Conservation (phyloP, 306 rosid genomes). For the Malus orientalis region DNA sequence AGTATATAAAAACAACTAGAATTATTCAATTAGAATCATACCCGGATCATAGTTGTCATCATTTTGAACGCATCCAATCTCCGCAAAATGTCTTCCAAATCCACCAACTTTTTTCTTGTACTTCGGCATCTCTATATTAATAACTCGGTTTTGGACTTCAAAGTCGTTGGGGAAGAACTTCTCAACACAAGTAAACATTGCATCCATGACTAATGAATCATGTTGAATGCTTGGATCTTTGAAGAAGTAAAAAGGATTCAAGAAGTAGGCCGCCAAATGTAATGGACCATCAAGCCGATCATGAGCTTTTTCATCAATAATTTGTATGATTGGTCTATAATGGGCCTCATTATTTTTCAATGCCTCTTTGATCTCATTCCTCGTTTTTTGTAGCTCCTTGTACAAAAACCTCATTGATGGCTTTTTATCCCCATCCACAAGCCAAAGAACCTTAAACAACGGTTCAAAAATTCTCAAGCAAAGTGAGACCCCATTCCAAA, state of each 20-base stretch:
- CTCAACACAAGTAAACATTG: neutral
- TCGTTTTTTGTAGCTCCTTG: too few species aligned
- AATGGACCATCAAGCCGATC: too few species aligned
- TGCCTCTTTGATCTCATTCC: too few species aligned
- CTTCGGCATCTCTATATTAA: neutral
- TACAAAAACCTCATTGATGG: neutral
- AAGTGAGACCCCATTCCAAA: neutral
- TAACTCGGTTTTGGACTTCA: neutral
- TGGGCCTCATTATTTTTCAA: too few species aligned
- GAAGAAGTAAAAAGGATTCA: neutral
- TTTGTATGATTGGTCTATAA: too few species aligned
- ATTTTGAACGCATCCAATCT: neutral
- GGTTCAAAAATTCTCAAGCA: neutral
- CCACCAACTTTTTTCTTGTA: neutral
- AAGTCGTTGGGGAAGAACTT: neutral
- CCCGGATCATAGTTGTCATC: neutral
- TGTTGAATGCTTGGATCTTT: neutral
- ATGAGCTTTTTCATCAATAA: too few species aligned
- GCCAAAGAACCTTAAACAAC: neutral
- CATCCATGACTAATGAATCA: neutral
- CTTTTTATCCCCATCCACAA: neutral
- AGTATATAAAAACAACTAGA: too few species aligned
- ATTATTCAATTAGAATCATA: too few species aligned
- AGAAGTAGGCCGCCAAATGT: too few species aligned
- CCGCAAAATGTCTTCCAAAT: neutral